phyloP scores from a whole-genome alignment of 805 yeast species.

The Sporopachydermia quercuum region DNA sequence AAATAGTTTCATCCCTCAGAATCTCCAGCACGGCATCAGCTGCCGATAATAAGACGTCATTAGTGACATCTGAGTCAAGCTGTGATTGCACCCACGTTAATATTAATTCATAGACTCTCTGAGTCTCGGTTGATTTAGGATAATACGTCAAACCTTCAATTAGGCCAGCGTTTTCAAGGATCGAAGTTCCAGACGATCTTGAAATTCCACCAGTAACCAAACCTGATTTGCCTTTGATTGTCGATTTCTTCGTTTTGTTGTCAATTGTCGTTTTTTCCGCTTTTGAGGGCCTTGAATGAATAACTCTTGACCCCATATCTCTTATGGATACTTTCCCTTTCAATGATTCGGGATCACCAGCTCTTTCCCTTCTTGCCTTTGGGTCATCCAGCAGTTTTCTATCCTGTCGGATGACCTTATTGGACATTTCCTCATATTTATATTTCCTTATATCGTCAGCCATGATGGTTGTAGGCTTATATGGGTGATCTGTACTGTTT shows the following conservation, averaged over 20 bases:
- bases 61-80: conserved; percentile 61
- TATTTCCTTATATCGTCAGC: conserved; percentile 17
- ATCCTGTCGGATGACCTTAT: conserved; percentile 52
- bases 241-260: conserved; percentile 10
- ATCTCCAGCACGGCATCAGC: conserved; percentile 49
- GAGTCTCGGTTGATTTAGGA: conserved; percentile 43
- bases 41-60: conserved; percentile 55
- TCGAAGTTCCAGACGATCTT: conserved; percentile 12
- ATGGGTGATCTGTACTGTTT: no score
- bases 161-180: conserved; percentile 18
- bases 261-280: conserved; percentile 11
- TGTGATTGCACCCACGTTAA: conserved; percentile 40
- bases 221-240: conserved; percentile 5
- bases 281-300: conserved; percentile 11
- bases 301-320: conserved; percentile 51
- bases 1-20: conserved; percentile 28
- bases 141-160: conserved; percentile 41
- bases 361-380: conserved; percentile 29
- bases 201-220: conserved; percentile 1
- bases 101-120: conserved; percentile 38
- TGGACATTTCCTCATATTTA: conserved; percentile 62
- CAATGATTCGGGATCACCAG: conserved; percentile 58
- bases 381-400: conserved; percentile 30
- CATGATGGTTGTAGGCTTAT: no score
- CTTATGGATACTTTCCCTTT: conserved; percentile 48